These are phyloP conservation scores for Blastobotrys malaysiensis DNA, from an alignment of 1,139 yeast genomes.

Conservation along the genomic window DNA sequence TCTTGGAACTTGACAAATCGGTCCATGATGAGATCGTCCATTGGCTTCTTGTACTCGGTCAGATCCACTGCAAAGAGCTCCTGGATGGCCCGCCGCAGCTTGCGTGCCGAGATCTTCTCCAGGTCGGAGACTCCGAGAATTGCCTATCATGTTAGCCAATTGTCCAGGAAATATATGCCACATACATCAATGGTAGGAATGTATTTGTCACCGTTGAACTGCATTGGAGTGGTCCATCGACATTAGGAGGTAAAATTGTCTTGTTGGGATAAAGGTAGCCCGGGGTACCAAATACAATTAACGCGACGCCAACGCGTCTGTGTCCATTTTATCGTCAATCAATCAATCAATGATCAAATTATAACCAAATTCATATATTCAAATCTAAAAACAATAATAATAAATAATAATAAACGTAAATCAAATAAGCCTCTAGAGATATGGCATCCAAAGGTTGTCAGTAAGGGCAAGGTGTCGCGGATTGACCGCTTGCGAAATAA, in stretches of 20 bases:
- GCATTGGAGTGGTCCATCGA: neutral
- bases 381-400: slow-evolving; percentile 7
- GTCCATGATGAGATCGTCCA: slow-evolving; percentile 56
- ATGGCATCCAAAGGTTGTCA: slow-evolving; percentile 95
- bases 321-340: no score
- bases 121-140: slow-evolving; percentile 69
- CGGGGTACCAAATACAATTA: neutral
- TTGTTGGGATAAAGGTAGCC: no score
- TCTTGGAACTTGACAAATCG: slow-evolving; percentile 48
- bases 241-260: neutral
- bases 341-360: no score
- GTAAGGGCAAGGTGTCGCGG: slow-evolving; percentile 92
- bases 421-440: slow-evolving; percentile 41
- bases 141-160: slow-evolving; percentile 41
- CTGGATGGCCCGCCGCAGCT: slow-evolving; percentile 64
- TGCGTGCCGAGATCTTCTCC: slow-evolving; percentile 65
- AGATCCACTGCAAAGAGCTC: slow-evolving; percentile 59
- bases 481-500: slow-evolving; percentile 92
- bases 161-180: slow-evolving; percentile 13
- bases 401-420: no score
- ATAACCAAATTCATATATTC: no score
- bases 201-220: slow-evolving; percentile 33
- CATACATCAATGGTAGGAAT: slow-evolving; percentile 68
- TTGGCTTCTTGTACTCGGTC: slow-evolving; percentile 45
- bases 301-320: no score